Evolutionary conservation across 2,329 filamentous ascomycete species (phyloP), one percentile per base, ranked within the genome.

Genomic region (Calonectria pauciramosa): DNA sequence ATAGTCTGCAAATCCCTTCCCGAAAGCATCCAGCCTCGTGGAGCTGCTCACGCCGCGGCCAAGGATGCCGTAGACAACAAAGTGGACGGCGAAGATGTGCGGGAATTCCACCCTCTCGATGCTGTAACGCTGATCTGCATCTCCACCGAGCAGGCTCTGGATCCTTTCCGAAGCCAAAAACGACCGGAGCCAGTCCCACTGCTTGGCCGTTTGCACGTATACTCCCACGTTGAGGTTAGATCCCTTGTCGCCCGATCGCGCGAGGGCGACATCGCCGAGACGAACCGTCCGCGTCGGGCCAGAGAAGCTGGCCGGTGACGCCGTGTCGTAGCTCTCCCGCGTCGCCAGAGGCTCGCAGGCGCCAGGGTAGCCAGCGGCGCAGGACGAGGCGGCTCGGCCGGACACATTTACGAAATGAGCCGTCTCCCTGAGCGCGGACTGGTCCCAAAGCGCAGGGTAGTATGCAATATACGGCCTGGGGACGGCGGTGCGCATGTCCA

Each of bases 401-500:
- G 68, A 56, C 3, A 28, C 49, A 13, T 69, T 34, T 32, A 68
- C 1, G n/a, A 75, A 60, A 30, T 60, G 51, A 4, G 54, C 70
- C 30, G 18, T 63, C 49, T 75, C 70, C 28, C 23, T 26, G 4
- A 75, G 41, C 8, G 41, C 26, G 2, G 38, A 20, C 59, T 73
- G 73, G 8, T 30, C 32, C 73, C 73, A 75, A n/a, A 75, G 34
- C 28, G 73, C 70, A 26, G 73, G 73, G 34, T 75, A 75, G 34
- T 75, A 75, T 8, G 70, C 73, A 10, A 75, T 41, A 20, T 65
- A 75, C n/a, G 73, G 70, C 18, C 36, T 69, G 20, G 73, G 70
- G 23, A 70, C 18, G 14, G 73, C 70, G 5, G 73, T 73, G 18
- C 73, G 73, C 47, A 72, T 64, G 7, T 75, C 73, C 10, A 75